Conservation (phyloP, 768 basidiomycete genomes). For the Tricholoma bakamatsutake region DNA sequence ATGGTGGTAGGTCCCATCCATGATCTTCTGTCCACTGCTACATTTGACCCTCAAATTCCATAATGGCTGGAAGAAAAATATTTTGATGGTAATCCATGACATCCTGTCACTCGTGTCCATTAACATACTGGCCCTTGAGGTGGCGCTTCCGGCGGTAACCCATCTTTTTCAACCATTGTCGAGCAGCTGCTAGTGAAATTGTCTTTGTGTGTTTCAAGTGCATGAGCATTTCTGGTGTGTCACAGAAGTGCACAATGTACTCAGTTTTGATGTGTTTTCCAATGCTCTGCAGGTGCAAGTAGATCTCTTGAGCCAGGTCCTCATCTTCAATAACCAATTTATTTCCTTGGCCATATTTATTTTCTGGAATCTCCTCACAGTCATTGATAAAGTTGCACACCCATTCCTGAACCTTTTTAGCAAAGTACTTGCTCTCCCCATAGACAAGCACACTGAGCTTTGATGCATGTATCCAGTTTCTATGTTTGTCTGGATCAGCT, state of each 20-base stretch:
- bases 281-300: background rate
- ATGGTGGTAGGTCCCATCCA: background rate
- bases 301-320: background rate
- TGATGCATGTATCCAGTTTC: slow-evolving; percentile 1
- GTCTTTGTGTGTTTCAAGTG: background rate
- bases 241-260: background rate
- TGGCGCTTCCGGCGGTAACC: no score
- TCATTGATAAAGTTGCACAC: background rate
- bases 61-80: background rate
- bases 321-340: background rate
- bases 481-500: background rate
- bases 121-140: background rate
- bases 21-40: background rate
- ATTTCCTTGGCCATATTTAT: no score
- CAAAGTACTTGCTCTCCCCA: background rate
- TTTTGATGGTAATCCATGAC: background rate
- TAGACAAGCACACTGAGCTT: background rate
- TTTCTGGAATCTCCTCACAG: no score
- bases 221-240: background rate
- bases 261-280: background rate
- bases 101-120: background rate
- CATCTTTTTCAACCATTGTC: background rate
- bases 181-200: background rate
- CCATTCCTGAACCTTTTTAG: slow-evolving; percentile 2
- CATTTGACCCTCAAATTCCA: background rate